Evolutionary conservation across 1,284 basidiomycete species (phyloP), one percentile per base, ranked within the genome.

Genomic region (Fomitiporia mediterranea): DNA sequence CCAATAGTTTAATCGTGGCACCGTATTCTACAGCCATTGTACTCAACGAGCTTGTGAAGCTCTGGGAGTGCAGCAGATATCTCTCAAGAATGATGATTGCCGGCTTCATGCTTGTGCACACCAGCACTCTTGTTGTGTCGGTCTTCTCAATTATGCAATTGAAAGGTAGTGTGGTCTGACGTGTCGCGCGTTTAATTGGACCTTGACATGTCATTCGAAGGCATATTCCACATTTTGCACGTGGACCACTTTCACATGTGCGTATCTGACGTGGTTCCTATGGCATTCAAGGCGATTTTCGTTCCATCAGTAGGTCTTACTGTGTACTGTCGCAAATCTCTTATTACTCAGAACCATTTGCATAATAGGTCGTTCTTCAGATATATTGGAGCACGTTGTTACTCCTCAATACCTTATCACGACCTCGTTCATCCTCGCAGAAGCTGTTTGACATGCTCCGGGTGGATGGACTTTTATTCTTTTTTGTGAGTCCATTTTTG

Each of bases 371-470:
- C 35, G 19, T 35, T 7, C 42, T 54, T 34, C 43, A 54, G n/a
- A n/a, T 54, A 17, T 54, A 54, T 27, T 28, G 43, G 1, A 47
- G 47, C 42, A n/a, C 32, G 5, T 19, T 54, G 5, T 44, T 54
- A 13, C 34, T 46, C 4, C 27, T 47, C 3, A 54, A 54, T 21
- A 35, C 53, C 17, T 34, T 48, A n/a, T 54, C 53, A 9, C 42
- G 27, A 19, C 53, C 53, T 15, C 53, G 53, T 7, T 35, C 53
- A 4, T 28, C 21, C 4, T 47, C 53, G 4, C 30, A 54, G 27
- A 44, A 42, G 15, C 53, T 54, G 13, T 17, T 48, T 34, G 15
- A 27, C 11, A 17, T 54, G 3, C 32, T 54, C 13, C 37, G 37
- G 28, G 23, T 25, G 3, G 53, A 47, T n/a, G 43, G 43, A 11